Evolutionary conservation across 768 basidiomycete genomes (phyloP), one percentile per base, ranked within the genome.

Genomic region (Boletellus ananiceps): DNA sequence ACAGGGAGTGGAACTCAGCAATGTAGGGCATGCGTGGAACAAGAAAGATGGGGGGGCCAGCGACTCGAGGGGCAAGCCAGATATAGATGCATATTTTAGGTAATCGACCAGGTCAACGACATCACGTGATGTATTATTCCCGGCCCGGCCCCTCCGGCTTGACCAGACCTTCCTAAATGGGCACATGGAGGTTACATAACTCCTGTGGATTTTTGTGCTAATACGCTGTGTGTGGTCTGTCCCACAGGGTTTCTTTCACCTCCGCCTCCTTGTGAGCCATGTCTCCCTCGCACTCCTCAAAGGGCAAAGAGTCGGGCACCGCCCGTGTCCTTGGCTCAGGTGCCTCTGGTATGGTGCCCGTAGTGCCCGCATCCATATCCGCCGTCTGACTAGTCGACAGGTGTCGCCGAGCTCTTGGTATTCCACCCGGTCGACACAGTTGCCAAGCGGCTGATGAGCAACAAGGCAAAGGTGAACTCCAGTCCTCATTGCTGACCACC

Each of bases 401-500:
- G 94, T 63, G 76, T 99, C 61, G 93, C 94, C 57, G 95, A 99
- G 75, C 78, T 99, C 46, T 71, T 96, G 57, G 82, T 97, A 16
- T 96, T 97, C 74, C 93, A 96, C 66, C 93, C 93, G 16, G 89
- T 93, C 19, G 93, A 99, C 71, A 99, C 96, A 1, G 84, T 97
- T 47, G 93, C 96, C n/a, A 99, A 99, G 70, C 86, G 95, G 32
- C 69, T 99, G 45, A 99, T 99, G 95, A 94, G 91, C 68, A 96
- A 97, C 81, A 93, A 93, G 75, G 75, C 77, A 54, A 88, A 87
- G 78, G 90, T 84, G 49, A 8, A 13, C 18, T 3, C 34, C 9
- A 9, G 4, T 37, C 23, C 11, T 37, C 21, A 14, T 4, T 27
- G 11, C 16, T 14, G 1, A 35, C 16, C 37, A 19, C 34, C 18